Evolutionary conservation across 73 alveolate genomes (phyloP).

Genomic region (Paramecium pentaurelia): DNA sequence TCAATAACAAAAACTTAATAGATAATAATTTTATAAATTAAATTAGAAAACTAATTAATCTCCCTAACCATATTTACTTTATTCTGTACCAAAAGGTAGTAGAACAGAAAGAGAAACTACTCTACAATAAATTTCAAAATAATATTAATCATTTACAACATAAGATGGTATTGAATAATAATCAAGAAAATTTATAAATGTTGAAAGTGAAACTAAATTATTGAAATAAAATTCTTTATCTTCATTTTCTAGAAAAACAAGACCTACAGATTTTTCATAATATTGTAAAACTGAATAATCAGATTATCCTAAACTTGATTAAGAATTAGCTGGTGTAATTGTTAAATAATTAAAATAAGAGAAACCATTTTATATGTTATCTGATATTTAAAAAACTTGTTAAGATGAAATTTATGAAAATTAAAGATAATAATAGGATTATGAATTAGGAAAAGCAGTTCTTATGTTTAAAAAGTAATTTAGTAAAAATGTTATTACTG

Average conservation of each 20-base stretch:
- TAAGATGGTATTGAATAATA: background rate
- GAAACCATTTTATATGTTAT: background rate
- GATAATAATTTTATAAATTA: background rate
- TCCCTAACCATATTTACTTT: background rate
- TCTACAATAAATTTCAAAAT: background rate
- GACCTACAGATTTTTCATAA: background rate
- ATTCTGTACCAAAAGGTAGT: background rate
- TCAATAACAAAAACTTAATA: background rate
- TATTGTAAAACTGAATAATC: background rate
- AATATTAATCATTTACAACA: background rate
- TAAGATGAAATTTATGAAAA: background rate
- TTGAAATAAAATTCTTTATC: background rate
- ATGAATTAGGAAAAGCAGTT: background rate
- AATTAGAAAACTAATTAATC: background rate
- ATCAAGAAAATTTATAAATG: background rate
- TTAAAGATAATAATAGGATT: background rate
- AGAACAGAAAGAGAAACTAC: background rate
- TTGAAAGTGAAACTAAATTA: slow-evolving; percentile 1
- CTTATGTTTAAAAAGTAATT: background rate
- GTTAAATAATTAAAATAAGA: background rate
- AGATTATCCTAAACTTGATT: background rate
- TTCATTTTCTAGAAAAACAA: background rate
- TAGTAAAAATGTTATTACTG: background rate
- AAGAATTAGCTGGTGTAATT: background rate
- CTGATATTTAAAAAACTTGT: background rate